Evolutionary conservation across 139 green algal species (phyloP).

Genomic region (Dunaliella sp.): DNA sequence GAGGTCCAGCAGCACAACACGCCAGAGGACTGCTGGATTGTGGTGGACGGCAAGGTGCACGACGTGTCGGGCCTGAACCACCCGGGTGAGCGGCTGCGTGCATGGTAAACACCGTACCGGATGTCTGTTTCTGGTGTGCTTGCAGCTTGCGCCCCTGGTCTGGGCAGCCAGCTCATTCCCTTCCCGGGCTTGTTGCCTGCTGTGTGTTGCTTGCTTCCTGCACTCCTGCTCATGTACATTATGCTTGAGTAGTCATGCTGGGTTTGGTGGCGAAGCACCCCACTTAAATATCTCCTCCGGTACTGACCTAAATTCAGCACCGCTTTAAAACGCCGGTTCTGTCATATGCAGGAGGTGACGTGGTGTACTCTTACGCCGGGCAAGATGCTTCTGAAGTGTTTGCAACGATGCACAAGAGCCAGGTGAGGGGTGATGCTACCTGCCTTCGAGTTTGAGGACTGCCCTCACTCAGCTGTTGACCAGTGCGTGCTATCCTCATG

Average conservation of each 20-base stretch:
- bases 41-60: constrained; percentile 50
- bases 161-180: neutral
- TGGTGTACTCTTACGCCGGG: constrained; percentile 61
- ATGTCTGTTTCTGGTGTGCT: neutral
- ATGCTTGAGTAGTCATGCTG: too few relatives aligned
- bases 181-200: neutral
- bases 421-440: constrained; percentile 5
- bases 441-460: too few relatives aligned
- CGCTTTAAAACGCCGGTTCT: too few relatives aligned
- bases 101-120: neutral
- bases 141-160: too few relatives aligned
- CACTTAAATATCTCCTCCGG: too few relatives aligned
- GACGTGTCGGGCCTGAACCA: constrained; percentile 60
- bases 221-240: too few relatives aligned
- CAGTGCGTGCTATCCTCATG: too few relatives aligned
- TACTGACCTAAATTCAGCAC: too few relatives aligned
- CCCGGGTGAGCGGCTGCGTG: constrained; percentile 37
- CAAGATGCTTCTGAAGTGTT: constrained; percentile 70
- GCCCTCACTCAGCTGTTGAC: too few relatives aligned
- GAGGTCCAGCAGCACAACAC: constrained; percentile 61
- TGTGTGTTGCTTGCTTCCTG: too few relatives aligned
- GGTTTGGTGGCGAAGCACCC: too few relatives aligned
- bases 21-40: constrained; percentile 47
- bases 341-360: constrained; percentile 44
- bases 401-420: constrained; percentile 56